phyloP scores from a whole-genome alignment of 1,139 yeast genomes.

The Suhomyces coccinellae region DNA sequence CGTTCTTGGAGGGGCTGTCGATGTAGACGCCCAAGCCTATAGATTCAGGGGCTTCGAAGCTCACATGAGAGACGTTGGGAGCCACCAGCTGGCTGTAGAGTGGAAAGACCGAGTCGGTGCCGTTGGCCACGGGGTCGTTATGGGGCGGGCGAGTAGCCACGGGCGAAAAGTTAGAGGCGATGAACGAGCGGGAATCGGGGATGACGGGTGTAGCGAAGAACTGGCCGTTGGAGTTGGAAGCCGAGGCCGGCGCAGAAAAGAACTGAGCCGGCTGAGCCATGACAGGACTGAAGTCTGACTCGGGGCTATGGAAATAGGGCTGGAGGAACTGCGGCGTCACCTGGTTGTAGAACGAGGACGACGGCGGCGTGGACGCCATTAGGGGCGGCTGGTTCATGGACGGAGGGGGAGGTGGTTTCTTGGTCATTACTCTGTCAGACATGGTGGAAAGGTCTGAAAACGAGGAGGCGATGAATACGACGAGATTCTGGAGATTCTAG shows the following conservation, averaged over 20 bases:
- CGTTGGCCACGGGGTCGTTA: background rate
- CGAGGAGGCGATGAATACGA: too few species aligned
- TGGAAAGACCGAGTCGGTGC: background rate
- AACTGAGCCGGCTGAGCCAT: slow-evolving; percentile 7
- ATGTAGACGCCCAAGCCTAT: slow-evolving; percentile 12
- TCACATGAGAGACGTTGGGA: background rate
- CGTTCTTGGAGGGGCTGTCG: slow-evolving; percentile 6
- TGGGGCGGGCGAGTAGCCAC: slow-evolving; percentile 4
- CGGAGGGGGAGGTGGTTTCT: slow-evolving; percentile 2
- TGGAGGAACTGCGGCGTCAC: slow-evolving; percentile 9
- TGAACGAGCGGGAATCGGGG: slow-evolving; percentile 3
- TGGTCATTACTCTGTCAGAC: slow-evolving; percentile 2
- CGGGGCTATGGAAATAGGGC: slow-evolving; percentile 13
- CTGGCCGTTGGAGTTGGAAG: slow-evolving; percentile 7
- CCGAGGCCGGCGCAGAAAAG: slow-evolving; percentile 13
- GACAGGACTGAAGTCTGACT: slow-evolving; percentile 14
- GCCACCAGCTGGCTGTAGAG: background rate
- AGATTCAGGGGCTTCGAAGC: slow-evolving; percentile 2
- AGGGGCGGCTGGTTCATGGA: slow-evolving; percentile 2
- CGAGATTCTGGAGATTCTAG: background rate
- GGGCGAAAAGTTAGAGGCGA: slow-evolving; percentile 8
- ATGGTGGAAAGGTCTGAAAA: background rate
- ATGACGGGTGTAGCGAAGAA: slow-evolving; percentile 8
- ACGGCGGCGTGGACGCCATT: slow-evolving; percentile 9
- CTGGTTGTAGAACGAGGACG: slow-evolving; percentile 3